Evolutionary conservation across 257 asterid species (phyloP).

Genomic region (Solanum corneliomulleri): DNA sequence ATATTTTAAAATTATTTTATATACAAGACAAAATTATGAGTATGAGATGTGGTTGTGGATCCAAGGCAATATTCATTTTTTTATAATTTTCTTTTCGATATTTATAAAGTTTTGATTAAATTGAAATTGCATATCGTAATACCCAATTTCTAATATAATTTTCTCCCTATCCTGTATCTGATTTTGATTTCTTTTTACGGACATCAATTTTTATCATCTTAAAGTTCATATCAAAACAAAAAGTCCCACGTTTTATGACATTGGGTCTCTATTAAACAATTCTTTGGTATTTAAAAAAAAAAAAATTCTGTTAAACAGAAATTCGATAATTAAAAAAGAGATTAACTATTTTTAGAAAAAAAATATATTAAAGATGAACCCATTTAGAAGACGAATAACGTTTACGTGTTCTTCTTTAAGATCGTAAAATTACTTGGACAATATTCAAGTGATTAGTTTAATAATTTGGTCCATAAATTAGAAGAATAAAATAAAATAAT

Average conservation of each 20-base stretch:
- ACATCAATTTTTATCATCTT: not conserved
- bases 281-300: too few species aligned
- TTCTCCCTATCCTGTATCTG: too few species aligned
- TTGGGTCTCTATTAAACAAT: not conserved
- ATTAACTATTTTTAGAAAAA: not conserved
- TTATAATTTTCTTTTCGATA: too few species aligned
- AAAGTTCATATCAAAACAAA: not conserved
- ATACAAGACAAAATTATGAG: too few species aligned
- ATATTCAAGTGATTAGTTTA: not conserved
- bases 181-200: too few species aligned
- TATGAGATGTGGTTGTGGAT: too few species aligned
- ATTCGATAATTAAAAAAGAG: not conserved
- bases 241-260: not conserved
- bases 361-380: not conserved
- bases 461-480: not conserved
- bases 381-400: not conserved
- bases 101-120: too few species aligned
- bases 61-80: too few species aligned
- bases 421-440: not conserved
- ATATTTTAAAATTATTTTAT: too few species aligned
- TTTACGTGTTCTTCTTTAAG: not conserved
- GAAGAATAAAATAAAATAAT: not conserved
- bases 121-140: rapidly evolving
- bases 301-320: not conserved
- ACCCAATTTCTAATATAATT: too few species aligned